These are phyloP conservation scores for Fusarium transvaalense DNA, from an alignment of 2,329 filamentous ascomycete species.

Conservation along the genomic window DNA sequence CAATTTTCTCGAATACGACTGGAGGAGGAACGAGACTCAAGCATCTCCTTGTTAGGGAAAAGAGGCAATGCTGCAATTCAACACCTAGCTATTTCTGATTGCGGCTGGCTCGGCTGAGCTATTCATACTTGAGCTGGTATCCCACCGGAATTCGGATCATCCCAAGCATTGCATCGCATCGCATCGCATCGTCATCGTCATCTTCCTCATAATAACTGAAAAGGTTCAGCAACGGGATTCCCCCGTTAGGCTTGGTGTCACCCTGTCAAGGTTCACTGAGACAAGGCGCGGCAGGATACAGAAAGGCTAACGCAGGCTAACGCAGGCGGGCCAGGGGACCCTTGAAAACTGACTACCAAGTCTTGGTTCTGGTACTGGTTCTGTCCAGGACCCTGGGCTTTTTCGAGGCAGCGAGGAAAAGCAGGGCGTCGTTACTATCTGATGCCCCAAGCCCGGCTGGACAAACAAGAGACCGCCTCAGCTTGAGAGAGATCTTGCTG, in stretches of 20 bases:
- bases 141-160: neutral
- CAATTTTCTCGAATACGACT: conserved; percentile 9
- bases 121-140: conserved; percentile 7
- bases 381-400: conserved; percentile 6
- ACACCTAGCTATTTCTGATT: neutral
- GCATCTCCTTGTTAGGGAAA: conserved; percentile 17
- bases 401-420: conserved; percentile 15
- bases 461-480: conserved; percentile 19
- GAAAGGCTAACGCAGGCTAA: conserved; percentile 31
- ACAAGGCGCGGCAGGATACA: conserved; percentile 35
- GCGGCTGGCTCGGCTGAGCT: conserved; percentile 21
- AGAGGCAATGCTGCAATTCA: conserved; percentile 9
- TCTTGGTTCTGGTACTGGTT: neutral
- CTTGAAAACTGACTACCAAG: conserved; percentile 13
- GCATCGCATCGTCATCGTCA: conserved; percentile 15
- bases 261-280: conserved; percentile 31
- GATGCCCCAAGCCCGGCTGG: neutral
- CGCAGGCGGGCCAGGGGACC: conserved; percentile 24
- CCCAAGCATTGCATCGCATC: neutral
- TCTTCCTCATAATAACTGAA: conserved; percentile 18
- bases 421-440: conserved; percentile 10
- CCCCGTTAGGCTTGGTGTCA: conserved; percentile 27
- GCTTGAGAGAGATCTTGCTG: conserved; percentile 31
- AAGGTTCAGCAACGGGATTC: conserved; percentile 1
- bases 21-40: conserved; percentile 15